Evolutionary conservation across 164 flowering plant species (phyloP).

Genomic region (Aristolochia californica): DNA sequence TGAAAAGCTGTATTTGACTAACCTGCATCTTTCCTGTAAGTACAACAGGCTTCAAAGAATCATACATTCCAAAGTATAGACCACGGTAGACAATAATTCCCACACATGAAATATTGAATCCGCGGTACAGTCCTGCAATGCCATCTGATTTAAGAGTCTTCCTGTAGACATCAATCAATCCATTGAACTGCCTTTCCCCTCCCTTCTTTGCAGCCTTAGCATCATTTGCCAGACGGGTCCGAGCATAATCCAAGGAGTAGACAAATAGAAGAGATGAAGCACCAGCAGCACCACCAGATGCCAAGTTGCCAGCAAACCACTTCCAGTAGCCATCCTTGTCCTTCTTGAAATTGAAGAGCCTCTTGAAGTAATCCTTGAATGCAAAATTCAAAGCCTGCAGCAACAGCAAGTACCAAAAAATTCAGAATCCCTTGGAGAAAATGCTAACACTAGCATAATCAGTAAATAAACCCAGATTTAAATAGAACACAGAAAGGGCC

Average conservation of each 20-base stretch:
- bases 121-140: slow-evolving; percentile 85
- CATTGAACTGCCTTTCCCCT: slow-evolving; percentile 76
- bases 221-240: slow-evolving; percentile 80
- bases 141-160: slow-evolving; percentile 70
- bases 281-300: slow-evolving; percentile 89
- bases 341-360: slow-evolving; percentile 72
- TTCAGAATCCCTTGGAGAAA: no score
- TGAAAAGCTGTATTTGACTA: slow-evolving; percentile 4
- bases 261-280: slow-evolving; percentile 77
- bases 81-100: slow-evolving; percentile 81
- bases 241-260: slow-evolving; percentile 69
- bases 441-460: no score
- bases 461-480: no score
- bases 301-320: slow-evolving; percentile 83
- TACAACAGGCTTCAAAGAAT: slow-evolving; percentile 70
- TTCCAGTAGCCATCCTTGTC: slow-evolving; percentile 82
- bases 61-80: slow-evolving; percentile 81
- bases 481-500: no score
- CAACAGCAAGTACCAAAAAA: background rate
- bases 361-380: slow-evolving; percentile 86
- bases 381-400: slow-evolving; percentile 83
- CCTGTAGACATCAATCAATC: slow-evolving; percentile 68
- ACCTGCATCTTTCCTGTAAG: slow-evolving; percentile 61
- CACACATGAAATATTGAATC: slow-evolving; percentile 73
- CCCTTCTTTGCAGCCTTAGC: slow-evolving; percentile 81